These are phyloP conservation scores for Neurospora terricola DNA, from an alignment of 495 filamentous ascomycete species.

Conservation along the genomic window DNA sequence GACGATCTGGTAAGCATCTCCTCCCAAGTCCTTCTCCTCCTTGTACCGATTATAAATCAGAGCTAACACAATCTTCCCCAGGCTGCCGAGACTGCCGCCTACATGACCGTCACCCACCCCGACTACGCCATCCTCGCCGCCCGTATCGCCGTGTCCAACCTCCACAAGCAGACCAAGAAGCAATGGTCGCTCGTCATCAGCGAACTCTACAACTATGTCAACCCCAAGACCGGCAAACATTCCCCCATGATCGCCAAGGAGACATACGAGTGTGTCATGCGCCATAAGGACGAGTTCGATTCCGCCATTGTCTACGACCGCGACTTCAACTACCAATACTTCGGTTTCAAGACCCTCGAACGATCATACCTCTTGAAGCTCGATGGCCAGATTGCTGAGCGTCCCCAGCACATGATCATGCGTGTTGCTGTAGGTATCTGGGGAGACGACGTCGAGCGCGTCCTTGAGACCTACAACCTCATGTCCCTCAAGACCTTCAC, in stretches of 20 bases:
- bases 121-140: slow-evolving; percentile 98
- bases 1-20: slow-evolving; percentile 76
- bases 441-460: slow-evolving; percentile 86
- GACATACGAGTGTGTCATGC: slow-evolving; percentile 85
- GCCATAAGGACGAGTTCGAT: slow-evolving; percentile 91
- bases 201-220: slow-evolving; percentile 92
- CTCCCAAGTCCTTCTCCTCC: neutral
- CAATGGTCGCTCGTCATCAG: slow-evolving; percentile 90
- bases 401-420: slow-evolving; percentile 99
- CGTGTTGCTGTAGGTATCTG: slow-evolving; percentile 95
- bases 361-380: slow-evolving; percentile 92
- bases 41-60: neutral
- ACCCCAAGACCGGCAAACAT: slow-evolving; percentile 77
- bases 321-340: slow-evolving; percentile 99
- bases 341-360: slow-evolving; percentile 98
- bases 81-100: slow-evolving; percentile 97
- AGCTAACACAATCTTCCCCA: slow-evolving; percentile 26
- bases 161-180: slow-evolving; percentile 99
- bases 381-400: slow-evolving; percentile 86
- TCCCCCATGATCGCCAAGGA: slow-evolving; percentile 90
- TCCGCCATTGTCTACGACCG: slow-evolving; percentile 98
- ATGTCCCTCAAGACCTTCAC: slow-evolving; percentile 98
- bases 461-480: slow-evolving; percentile 92
- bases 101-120: slow-evolving; percentile 99
- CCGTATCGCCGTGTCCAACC: slow-evolving; percentile 96